Evolutionary conservation across 352 stramenopile species (phyloP).

Genomic region (Globisporangium nagaii): DNA sequence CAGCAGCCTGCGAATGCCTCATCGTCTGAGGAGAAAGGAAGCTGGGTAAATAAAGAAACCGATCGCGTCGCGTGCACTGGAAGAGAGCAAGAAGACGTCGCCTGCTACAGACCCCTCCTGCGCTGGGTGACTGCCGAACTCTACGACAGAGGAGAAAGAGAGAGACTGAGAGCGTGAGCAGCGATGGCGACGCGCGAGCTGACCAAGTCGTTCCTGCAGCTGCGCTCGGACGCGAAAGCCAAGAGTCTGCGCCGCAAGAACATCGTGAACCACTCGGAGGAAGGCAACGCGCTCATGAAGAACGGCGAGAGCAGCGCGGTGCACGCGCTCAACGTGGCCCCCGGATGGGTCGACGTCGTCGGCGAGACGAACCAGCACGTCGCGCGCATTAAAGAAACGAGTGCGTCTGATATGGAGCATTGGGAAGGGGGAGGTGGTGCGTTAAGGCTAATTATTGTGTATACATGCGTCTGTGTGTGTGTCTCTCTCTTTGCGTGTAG

Average conservation of each 20-base stretch:
- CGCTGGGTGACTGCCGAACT: background rate
- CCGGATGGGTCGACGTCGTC: slow-evolving; percentile 77
- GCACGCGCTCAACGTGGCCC: slow-evolving; percentile 31
- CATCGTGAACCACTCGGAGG: slow-evolving; percentile 66
- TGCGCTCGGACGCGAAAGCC: slow-evolving; percentile 73
- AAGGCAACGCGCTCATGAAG: slow-evolving; percentile 63
- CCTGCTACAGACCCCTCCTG: background rate
- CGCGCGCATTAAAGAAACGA: slow-evolving; percentile 73
- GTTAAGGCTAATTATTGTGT: too few relatives aligned
- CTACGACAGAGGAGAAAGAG: background rate
- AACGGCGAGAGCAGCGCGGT: slow-evolving; percentile 33
- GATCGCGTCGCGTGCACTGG: background rate
- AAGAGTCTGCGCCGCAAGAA: slow-evolving; percentile 83
- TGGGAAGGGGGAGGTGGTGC: background rate
- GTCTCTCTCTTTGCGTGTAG: slow-evolving; percentile 27
- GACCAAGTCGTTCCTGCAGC: slow-evolving; percentile 62
- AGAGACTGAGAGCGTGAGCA: too few relatives aligned
- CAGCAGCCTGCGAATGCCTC: background rate
- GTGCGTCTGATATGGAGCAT: slow-evolving; percentile 26
- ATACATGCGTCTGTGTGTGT: background rate
- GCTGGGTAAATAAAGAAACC: slow-evolving; percentile 9
- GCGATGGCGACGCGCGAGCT: slow-evolving; percentile 77
- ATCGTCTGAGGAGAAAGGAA: slow-evolving; percentile 3
- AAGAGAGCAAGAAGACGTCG: background rate
- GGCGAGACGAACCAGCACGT: slow-evolving; percentile 78